These are phyloP conservation scores for Aotearoamyces nothofagi DNA, from an alignment of 2,329 filamentous ascomycete species.

Conservation along the genomic window DNA sequence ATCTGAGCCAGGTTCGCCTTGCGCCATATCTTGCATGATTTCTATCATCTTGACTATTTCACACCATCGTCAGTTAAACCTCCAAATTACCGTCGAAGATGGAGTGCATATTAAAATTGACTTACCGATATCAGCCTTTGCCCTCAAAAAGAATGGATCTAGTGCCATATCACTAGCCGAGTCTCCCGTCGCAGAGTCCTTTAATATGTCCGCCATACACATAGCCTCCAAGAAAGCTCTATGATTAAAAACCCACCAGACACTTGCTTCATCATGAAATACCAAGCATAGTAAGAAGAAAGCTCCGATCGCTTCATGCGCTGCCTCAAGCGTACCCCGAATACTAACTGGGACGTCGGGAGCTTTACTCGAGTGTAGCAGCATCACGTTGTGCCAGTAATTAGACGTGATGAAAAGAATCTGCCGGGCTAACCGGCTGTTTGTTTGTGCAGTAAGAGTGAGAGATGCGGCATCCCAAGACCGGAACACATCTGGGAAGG, in stretches of 20 bases:
- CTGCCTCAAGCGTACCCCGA: constrained; percentile 56
- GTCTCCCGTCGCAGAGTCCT: constrained; percentile 31
- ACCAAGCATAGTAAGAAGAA: constrained; percentile 61
- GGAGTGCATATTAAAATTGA: constrained; percentile 7
- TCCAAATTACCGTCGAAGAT: background rate
- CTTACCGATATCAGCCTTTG: constrained; percentile 45
- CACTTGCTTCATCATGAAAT: constrained; percentile 55
- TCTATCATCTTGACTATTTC: constrained; percentile 42
- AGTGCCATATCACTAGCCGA: constrained; percentile 28
- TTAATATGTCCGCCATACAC: constrained; percentile 47
- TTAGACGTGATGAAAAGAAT: constrained; percentile 69
- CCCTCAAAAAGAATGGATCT: constrained; percentile 45
- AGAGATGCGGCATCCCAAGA: constrained; percentile 49
- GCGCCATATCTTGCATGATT: constrained; percentile 43
- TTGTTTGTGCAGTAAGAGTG: constrained; percentile 33
- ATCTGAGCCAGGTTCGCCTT: constrained; percentile 37
- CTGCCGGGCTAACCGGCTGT: constrained; percentile 55
- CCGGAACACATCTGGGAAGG: constrained; percentile 56
- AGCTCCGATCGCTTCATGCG: constrained; percentile 56
- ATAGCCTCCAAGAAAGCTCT: constrained; percentile 63
- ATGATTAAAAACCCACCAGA: constrained; percentile 80
- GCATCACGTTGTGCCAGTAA: constrained; percentile 71
- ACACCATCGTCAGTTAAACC: constrained; percentile 1
- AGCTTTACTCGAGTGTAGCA: constrained; percentile 59
- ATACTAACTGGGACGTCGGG: constrained; percentile 47